These are phyloP conservation scores for Chytriomyces confervae DNA, from an alignment of 192 early-diverging fungal genomes.

Conservation along the genomic window DNA sequence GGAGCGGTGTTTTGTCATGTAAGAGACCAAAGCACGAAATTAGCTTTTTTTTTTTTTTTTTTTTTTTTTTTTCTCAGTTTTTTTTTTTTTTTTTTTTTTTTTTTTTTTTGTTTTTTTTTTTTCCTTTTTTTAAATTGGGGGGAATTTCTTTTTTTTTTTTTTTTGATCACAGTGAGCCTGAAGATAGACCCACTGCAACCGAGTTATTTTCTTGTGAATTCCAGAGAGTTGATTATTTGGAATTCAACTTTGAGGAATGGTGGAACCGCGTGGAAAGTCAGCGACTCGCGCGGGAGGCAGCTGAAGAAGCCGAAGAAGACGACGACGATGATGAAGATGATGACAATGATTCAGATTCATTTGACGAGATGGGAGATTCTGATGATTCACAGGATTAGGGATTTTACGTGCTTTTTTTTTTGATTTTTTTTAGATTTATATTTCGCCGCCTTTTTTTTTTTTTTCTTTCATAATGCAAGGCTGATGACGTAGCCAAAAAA, in stretches of 20 bases:
- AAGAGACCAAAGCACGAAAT: no score
- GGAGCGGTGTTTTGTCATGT: slow-evolving; percentile 77
- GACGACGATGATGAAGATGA: not conserved
- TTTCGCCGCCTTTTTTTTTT: no score
- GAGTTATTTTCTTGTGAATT: slow-evolving; percentile 71
- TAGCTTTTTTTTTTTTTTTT: not conserved
- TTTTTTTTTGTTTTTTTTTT: not conserved
- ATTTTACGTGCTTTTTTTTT: no score
- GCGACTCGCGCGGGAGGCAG: not conserved
- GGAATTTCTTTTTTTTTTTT: not conserved
- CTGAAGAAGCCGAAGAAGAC: not conserved
- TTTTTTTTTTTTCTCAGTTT: not conserved
- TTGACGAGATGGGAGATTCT: no score
- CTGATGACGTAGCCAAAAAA: no score
- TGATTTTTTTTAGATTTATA: no score
- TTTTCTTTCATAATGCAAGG: no score
- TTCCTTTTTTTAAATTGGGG: not conserved
- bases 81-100: not conserved
- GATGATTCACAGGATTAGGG: no score
- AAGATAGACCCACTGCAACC: slow-evolving; percentile 75
- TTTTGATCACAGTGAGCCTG: slow-evolving; percentile 65
- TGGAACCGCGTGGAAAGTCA: not conserved
- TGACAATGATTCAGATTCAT: no score
- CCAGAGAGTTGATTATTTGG: slow-evolving; percentile 52
- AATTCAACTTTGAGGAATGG: slow-evolving; percentile 29